Base-by-base conservation (phyloP, 495 filamentous ascomycete genomes). In the Ramalina peruviana region DNA sequence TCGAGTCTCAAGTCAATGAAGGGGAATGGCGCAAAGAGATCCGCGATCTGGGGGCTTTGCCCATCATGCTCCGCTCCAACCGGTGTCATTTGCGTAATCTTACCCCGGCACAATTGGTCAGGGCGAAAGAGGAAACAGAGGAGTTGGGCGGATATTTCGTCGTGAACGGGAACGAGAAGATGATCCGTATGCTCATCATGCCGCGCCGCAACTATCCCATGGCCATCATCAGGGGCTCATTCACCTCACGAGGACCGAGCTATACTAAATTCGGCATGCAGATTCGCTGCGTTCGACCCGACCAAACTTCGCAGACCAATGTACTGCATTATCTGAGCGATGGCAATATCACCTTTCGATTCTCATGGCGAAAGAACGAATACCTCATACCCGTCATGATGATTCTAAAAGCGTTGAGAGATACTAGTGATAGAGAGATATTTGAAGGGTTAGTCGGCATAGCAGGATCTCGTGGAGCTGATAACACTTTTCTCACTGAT, bases 291-390 rank as follows among this genome's bases (percentile, higher is more conserved):
- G 88, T 94, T 26, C 80, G 92, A 39, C 90, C 88, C 10, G 92
- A 98, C 60, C 88, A 98, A 66, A 95, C 88, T 16, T 95, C 90
- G 13, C 92, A 97, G 62, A 97, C 90, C 11, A 97, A 96, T 57
- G 88, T 94, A 21, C 73, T 98, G 21, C 92, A 98, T 65, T 98
- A 96, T 66, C 80, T 96, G 42, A 83, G 73, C 53, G 90, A 97
- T 65, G 92, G 92, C 54, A 96, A 95, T 63, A 79, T 96, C 52
- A 95, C 85, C 2, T 94, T 98, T 70, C 78, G 92, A 37, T 97
- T 98, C 66, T 95, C 90, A 1, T 98, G 92, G 92, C 75, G 90
- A 54, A 98, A 98, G 72, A 86, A 86, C 54, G 92, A 97, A 67
- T 98, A 84, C 61, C 74, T 96, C 20, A 75, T 98, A 13, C 92